phyloP scores from a whole-genome alignment of 1,139 yeast genomes.

The Sugiyamaella novakii region DNA sequence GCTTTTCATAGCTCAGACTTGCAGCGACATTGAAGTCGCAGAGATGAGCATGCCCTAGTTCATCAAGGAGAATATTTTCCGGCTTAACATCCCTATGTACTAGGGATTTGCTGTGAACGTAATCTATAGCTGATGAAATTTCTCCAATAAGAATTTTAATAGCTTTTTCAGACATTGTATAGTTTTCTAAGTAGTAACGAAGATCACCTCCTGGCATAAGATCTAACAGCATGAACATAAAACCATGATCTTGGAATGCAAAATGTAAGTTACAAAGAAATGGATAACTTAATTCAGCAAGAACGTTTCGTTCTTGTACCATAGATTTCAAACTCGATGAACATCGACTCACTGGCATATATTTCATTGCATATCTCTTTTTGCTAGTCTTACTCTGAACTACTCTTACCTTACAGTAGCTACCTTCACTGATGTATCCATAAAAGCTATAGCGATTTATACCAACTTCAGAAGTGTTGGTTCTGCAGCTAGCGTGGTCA shows the following conservation, averaged over 20 bases:
- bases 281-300: slow-evolving; percentile 68
- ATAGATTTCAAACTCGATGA: slow-evolving; percentile 25
- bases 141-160: slow-evolving; percentile 70
- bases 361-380: slow-evolving; percentile 71
- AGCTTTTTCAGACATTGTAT: slow-evolving; percentile 58
- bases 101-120: slow-evolving; percentile 82
- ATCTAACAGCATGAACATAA: slow-evolving; percentile 71
- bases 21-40: slow-evolving; percentile 97
- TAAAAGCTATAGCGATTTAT: slow-evolving; percentile 27
- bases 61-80: slow-evolving; percentile 85
- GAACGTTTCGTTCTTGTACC: slow-evolving; percentile 60
- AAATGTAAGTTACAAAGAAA: slow-evolving; percentile 78
- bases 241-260: slow-evolving; percentile 78
- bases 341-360: slow-evolving; percentile 36
- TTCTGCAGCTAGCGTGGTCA: too few relatives aligned
- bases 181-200: slow-evolving; percentile 67
- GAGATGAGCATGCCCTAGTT: slow-evolving; percentile 76
- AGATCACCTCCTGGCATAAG: slow-evolving; percentile 89
- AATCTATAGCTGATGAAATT: slow-evolving; percentile 65
- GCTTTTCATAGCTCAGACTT: slow-evolving; percentile 89
- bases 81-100: slow-evolving; percentile 97
- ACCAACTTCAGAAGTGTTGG: not conserved
- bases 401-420: slow-evolving; percentile 70
- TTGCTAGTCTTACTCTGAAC: slow-evolving; percentile 61
- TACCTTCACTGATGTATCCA: slow-evolving; percentile 34